phyloP scores from a whole-genome alignment of 108 stramenopile species.

The Nitzschia palea region DNA sequence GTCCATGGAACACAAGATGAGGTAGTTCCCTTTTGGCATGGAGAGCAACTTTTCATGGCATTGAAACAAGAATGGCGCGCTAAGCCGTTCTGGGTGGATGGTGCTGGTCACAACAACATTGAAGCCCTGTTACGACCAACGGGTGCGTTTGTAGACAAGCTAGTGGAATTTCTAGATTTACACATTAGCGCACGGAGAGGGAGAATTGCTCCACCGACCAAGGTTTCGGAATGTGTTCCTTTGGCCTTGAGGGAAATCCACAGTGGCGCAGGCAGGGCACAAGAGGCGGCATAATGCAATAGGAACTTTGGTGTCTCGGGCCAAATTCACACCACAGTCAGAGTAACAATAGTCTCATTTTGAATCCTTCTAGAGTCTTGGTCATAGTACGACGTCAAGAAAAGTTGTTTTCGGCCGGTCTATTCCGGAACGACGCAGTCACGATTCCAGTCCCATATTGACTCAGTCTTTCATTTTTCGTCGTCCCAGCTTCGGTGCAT shows the following conservation, averaged over 20 bases:
- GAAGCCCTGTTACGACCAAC: constrained; percentile 84
- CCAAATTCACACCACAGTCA: no score
- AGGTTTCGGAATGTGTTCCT: constrained; percentile 78
- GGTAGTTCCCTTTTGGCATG: constrained; percentile 95
- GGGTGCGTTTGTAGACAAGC: constrained; percentile 76
- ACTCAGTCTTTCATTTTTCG: no score
- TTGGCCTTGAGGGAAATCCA: constrained; percentile 41
- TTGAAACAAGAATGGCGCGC: constrained; percentile 84
- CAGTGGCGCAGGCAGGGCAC: constrained; percentile 5
- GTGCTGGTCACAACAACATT: constrained; percentile 93
- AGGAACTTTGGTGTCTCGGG: neutral
- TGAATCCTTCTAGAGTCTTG: no score
- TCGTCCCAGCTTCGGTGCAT: no score
- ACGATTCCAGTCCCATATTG: no score
- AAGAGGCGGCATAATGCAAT: neutral
- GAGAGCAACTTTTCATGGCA: constrained; percentile 89
- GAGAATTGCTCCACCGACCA: constrained; percentile 46
- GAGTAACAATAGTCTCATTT: neutral
- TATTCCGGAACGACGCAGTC: no score
- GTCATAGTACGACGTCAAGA: no score
- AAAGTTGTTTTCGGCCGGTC: no score
- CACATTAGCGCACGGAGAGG: constrained; percentile 80
- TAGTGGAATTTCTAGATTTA: constrained; percentile 83
- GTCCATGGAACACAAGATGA: constrained; percentile 94
- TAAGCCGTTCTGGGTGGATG: constrained; percentile 91